phyloP scores from a whole-genome alignment of 1,139 yeast genomes.

The Blastobotrys ciferrii region DNA sequence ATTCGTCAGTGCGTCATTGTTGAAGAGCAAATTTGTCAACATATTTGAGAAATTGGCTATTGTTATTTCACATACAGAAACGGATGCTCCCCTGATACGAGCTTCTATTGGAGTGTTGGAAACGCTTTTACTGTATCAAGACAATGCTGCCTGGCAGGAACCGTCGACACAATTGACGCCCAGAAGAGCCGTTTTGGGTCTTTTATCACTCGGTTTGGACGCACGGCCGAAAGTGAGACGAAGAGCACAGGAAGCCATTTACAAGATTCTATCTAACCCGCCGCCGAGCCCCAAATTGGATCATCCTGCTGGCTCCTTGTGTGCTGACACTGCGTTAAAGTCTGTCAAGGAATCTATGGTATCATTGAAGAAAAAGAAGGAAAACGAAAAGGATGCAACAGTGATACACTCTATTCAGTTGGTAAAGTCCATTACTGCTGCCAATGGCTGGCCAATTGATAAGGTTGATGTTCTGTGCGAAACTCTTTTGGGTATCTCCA shows the following conservation, averaged over 20 bases:
- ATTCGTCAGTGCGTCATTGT: constrained; percentile 63
- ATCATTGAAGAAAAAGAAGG: constrained; percentile 33
- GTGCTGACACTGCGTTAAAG: constrained; percentile 67
- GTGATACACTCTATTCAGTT: constrained; percentile 78
- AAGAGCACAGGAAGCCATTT: constrained; percentile 87
- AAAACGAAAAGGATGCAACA: constrained; percentile 38
- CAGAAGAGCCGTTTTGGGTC: constrained; percentile 74
- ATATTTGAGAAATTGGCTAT: constrained; percentile 80
- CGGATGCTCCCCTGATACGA: constrained; percentile 82
- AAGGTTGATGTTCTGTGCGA: constrained; percentile 75
- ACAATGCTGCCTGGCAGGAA: constrained; percentile 68
- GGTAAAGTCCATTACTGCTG: constrained; percentile 61
- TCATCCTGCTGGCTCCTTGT: constrained; percentile 69
- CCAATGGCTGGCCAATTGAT: constrained; percentile 78
- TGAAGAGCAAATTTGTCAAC: constrained; percentile 71
- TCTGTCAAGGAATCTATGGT: constrained; percentile 42
- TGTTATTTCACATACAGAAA: constrained; percentile 62
- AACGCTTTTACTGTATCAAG: constrained; percentile 75
- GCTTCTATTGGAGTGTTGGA: constrained; percentile 87
- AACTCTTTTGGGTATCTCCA: constrained; percentile 67
- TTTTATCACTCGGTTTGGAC: constrained; percentile 78
- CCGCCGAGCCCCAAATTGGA: constrained; percentile 80
- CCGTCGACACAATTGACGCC: constrained; percentile 59
- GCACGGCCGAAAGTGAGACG: constrained; percentile 94
- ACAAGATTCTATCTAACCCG: constrained; percentile 58